These are phyloP conservation scores for Trypanosoma avium DNA, from an alignment of 208 protist species.

Conservation along the genomic window DNA sequence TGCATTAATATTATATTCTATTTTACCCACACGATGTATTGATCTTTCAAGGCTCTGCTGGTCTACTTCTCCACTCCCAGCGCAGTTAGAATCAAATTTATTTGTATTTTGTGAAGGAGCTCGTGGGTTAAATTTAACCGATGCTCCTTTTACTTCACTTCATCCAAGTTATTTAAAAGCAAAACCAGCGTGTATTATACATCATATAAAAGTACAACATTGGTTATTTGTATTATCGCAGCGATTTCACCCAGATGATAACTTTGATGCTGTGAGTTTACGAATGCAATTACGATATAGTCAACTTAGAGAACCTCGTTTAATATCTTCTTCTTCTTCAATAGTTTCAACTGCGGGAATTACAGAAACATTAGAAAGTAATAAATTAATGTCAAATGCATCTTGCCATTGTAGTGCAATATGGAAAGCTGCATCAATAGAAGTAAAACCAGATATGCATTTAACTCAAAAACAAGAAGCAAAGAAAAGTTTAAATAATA, in stretches of 20 bases:
- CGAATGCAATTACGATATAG: slow-evolving; percentile 42
- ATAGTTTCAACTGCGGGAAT: not conserved
- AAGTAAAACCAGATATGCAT: not conserved
- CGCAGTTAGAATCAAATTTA: slow-evolving; percentile 62
- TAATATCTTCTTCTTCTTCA: not conserved
- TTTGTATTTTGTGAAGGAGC: slow-evolving; percentile 55
- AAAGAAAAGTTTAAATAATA: not conserved
- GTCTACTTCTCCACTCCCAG: slow-evolving; percentile 42
- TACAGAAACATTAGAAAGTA: not conserved
- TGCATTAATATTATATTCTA: slow-evolving; percentile 57
- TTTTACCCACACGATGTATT: slow-evolving; percentile 52
- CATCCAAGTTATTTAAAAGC: slow-evolving; percentile 41
- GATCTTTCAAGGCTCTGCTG: slow-evolving; percentile 58
- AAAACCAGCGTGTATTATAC: slow-evolving; percentile 35
- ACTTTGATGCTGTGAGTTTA: slow-evolving; percentile 45
- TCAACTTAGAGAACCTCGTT: slow-evolving; percentile 49
- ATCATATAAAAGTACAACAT: slow-evolving; percentile 76
- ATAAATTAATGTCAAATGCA: not conserved
- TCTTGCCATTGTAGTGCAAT: slow-evolving; percentile 1
- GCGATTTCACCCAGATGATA: slow-evolving; percentile 39
- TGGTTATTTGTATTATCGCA: slow-evolving; percentile 65
- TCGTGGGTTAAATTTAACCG: slow-evolving; percentile 32
- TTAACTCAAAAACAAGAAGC: not conserved
- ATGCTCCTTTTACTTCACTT: slow-evolving; percentile 48
- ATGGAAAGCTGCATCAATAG: slow-evolving; percentile 9